Evolutionary conservation across 371 early-diverging fungal species (phyloP).

Genomic region (Apophysomyces elegans): DNA sequence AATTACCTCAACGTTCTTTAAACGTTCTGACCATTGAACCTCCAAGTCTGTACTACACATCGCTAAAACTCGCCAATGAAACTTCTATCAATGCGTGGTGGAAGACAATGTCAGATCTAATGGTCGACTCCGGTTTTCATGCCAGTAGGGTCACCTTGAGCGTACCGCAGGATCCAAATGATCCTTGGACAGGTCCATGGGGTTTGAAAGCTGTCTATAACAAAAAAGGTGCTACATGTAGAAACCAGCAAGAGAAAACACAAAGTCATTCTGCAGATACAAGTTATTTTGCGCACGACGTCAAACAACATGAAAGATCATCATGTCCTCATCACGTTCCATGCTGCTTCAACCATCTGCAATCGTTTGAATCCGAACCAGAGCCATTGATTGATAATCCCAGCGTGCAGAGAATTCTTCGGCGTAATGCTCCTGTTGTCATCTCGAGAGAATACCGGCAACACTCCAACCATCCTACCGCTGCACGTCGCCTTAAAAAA

Average conservation of each 20-base stretch:
- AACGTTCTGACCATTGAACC: slow-evolving; percentile 43
- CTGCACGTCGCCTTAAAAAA: slow-evolving; percentile 22
- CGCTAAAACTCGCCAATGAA: slow-evolving; percentile 46
- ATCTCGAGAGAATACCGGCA: slow-evolving; percentile 59
- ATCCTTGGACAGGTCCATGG: slow-evolving; percentile 54
- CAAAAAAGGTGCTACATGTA: slow-evolving; percentile 27
- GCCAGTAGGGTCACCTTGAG: slow-evolving; percentile 44
- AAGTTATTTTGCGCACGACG: slow-evolving; percentile 44
- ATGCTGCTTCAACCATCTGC: slow-evolving; percentile 57
- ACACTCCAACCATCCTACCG: slow-evolving; percentile 25
- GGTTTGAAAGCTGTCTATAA: slow-evolving; percentile 53
- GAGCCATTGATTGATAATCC: slow-evolving; percentile 58
- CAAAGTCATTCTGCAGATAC: not conserved
- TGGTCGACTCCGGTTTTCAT: slow-evolving; percentile 47
- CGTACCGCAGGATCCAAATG: slow-evolving; percentile 54
- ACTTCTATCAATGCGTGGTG: slow-evolving; percentile 53
- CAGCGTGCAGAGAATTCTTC: slow-evolving; percentile 56
- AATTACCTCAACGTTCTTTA: slow-evolving; percentile 29
- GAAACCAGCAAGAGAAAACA: slow-evolving; percentile 13
- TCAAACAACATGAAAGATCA: slow-evolving; percentile 22
- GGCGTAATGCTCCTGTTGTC: slow-evolving; percentile 54
- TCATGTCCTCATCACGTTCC: slow-evolving; percentile 28
- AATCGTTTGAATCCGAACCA: slow-evolving; percentile 59
- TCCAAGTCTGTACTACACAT: slow-evolving; percentile 53
- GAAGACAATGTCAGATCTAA: slow-evolving; percentile 42